Evolutionary conservation across 192 early-diverging fungal genomes (phyloP), one percentile per base, ranked within the genome.

Genomic region (Pilaira anomala): DNA sequence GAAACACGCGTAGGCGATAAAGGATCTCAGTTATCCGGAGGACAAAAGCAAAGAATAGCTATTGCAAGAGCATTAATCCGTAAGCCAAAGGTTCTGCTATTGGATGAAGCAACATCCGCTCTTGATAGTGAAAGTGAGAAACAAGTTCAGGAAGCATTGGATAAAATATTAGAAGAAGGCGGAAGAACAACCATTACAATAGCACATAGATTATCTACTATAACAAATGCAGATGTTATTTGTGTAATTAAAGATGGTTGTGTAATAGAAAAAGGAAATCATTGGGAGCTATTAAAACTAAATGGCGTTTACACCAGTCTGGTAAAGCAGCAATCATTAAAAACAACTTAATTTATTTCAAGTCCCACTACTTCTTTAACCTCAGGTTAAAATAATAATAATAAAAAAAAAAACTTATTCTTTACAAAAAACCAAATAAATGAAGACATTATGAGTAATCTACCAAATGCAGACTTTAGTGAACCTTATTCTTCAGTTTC

Each of bases 11-110:
- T 88, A n/a, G 89, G 89, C 46, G 85, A 90, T 58, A 82, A 83
- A 65, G 88, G 88, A 4, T 74, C 67, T 53, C 83, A 80, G 59
- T 66, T 86, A 7, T 78, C 75, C 56, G 87, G 87, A 49, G 88
- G 88, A 14, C 88, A 89, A 69, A 91, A 91, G 60, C 88, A 91
- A 52, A 83, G 95, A 21, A 83, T 97, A 57, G 92, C 91, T 3
- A 92, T 92, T 83, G 93, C 92, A 0, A 83, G 94, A 29, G 92
- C 94, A 0, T 72, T 96, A 29, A 88, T 96, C 49, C 87, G 92
- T 52, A 86, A 92, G 55, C 93, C 94, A 36, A 86, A 87, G 68
- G 65, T 97, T 9, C 67, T 96, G 49, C 68, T 96, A 21, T 76
- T 97, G 28, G 95, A 97, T 60, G 95, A 91, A 59, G 89, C 89